Conservation (phyloP, 1,284 basidiomycete species). For the Trichosporon sp. region DNA sequence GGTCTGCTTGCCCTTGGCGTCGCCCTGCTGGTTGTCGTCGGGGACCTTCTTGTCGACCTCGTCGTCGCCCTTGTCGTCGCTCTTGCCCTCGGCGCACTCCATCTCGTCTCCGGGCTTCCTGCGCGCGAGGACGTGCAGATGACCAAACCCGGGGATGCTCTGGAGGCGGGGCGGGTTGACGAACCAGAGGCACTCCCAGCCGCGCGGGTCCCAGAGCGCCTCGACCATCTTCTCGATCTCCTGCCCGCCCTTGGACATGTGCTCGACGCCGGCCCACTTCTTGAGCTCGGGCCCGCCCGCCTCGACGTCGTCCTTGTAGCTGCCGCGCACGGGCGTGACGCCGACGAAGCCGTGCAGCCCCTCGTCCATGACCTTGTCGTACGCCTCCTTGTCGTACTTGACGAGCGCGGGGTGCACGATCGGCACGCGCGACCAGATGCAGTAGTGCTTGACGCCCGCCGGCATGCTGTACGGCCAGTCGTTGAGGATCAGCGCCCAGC, state of each 20-base stretch:
- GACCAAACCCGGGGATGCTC: slow-evolving; percentile 44
- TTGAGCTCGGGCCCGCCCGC: slow-evolving; percentile 28
- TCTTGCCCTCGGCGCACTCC: slow-evolving; percentile 21
- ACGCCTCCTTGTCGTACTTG: slow-evolving; percentile 31
- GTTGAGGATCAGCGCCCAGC: slow-evolving; percentile 43
- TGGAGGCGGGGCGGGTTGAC: slow-evolving; percentile 40
- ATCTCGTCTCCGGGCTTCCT: slow-evolving; percentile 46
- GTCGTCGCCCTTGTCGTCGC: background rate
- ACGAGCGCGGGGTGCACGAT: slow-evolving; percentile 45
- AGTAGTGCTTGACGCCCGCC: slow-evolving; percentile 42
- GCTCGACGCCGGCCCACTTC: slow-evolving; percentile 37
- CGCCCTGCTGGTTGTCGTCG: background rate
- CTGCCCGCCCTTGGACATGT: slow-evolving; percentile 32
- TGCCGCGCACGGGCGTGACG: slow-evolving; percentile 30
- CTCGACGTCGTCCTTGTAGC: slow-evolving; percentile 35
- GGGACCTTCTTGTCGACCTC: background rate
- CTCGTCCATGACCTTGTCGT: slow-evolving; percentile 37
- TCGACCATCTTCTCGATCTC: slow-evolving; percentile 46
- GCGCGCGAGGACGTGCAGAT: slow-evolving; percentile 48
- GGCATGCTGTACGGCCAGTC: slow-evolving; percentile 50
- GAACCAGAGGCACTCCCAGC: slow-evolving; percentile 48
- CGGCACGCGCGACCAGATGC: slow-evolving; percentile 47
- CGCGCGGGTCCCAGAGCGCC: slow-evolving; percentile 43
- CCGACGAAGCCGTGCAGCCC: slow-evolving; percentile 47
- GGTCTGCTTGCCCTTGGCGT: background rate